Evolutionary conservation across 345 rosid genomes (phyloP), one percentile per base, ranked within the genome.

Genomic region (Bruguiera gymnorhiza): DNA sequence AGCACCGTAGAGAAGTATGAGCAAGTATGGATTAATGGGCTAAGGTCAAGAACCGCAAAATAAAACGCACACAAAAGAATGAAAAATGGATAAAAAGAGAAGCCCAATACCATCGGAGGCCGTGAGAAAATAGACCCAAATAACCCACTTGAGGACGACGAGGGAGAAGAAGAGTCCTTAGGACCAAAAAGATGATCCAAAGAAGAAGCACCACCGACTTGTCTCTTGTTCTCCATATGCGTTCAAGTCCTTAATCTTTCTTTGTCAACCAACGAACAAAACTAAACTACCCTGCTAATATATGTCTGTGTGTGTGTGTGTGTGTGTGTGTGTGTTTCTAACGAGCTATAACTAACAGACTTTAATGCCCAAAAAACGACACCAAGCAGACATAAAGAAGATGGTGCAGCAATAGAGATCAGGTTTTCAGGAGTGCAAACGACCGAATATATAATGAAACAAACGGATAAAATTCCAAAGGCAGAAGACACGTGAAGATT

Each of bases 131-230:
- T 84, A 39, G 93, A 81, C 3, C 82, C 85, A 60, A 86, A 77
- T 55, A 75, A 32, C 34, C 78, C 75, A 65, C 71, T 69, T 16
- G 82, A 43, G 27, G 88, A 71, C 11, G 80, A 57, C 0, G 78
- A 56, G 19, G 86, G 74, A 21, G 86, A 54, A 27, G 82, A 78
- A 8, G 86, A 72, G 46, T 86, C 81, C 72, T 77, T 86, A 18
- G 85, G 86, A 62, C 90, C 86, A 60, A 88, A 86, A 18, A 88
- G 83, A 72, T 83, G 81, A 81, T 84, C 92, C 62, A 87, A 72
- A 65, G 85, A 79, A 51, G 85, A 79, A 52, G 76, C 61, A 57
- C 69, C 67, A 67, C 74, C 69, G 37, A 56, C 58, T 65, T 60
- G 78, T 53, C 55, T 61, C 73, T 79, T 80, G 70, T 75, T 73